phyloP scores from a whole-genome alignment of 2,329 filamentous ascomycete genomes.

The Alternaria arbusti region DNA sequence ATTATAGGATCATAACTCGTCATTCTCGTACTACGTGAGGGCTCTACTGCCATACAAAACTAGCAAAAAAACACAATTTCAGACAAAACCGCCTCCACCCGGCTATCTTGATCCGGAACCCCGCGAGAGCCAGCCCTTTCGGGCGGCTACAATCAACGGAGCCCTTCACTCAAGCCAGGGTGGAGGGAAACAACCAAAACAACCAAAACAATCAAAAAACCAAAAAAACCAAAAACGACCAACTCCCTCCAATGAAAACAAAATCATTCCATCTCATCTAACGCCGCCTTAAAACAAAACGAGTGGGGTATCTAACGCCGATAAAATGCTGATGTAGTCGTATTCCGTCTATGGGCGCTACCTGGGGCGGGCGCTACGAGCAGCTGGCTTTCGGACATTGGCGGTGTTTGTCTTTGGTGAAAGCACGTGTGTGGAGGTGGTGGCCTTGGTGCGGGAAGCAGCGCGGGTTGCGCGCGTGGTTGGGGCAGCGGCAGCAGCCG shows the following conservation, averaged over 20 bases:
- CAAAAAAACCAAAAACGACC: neutral
- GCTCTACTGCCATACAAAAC: constrained; percentile 1
- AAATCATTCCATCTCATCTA: constrained; percentile 2
- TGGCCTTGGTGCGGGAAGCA: constrained; percentile 28
- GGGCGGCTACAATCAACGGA: constrained; percentile 18
- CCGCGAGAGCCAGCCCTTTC: constrained; percentile 20
- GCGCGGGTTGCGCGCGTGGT: constrained; percentile 30
- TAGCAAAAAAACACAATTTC: neutral
- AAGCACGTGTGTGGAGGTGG: constrained; percentile 18
- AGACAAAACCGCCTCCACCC: too few relatives aligned
- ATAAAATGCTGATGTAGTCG: constrained; percentile 13
- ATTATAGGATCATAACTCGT: constrained; percentile 2
- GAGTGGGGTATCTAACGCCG: constrained; percentile 21
- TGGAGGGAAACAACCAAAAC: neutral
- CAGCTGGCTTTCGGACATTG: constrained; percentile 24
- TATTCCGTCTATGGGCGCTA: constrained; percentile 23
- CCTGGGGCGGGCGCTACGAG: constrained; percentile 24
- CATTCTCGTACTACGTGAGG: neutral
- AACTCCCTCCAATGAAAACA: neutral
- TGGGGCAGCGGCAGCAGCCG: constrained; percentile 9
- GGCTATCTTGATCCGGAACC: too few relatives aligned
- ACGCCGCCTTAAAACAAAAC: constrained; percentile 16
- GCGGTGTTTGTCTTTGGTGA: constrained; percentile 33
- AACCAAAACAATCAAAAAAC: too few relatives aligned
- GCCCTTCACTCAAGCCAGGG: constrained; percentile 15